phyloP scores from a whole-genome alignment of 768 basidiomycete genomes.

The Tephrocybe sp. region DNA sequence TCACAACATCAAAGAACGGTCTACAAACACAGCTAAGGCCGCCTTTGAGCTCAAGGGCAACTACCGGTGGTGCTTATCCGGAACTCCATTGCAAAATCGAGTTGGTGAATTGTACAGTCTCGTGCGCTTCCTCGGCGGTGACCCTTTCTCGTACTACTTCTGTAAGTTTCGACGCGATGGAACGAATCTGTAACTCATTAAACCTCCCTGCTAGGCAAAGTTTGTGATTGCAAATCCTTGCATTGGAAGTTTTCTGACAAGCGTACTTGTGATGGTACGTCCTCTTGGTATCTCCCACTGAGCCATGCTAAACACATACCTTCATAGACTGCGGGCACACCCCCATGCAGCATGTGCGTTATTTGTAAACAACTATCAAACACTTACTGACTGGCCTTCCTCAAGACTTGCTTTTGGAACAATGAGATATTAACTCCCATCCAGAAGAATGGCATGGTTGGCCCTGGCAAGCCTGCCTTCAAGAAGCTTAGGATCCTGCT shows the following conservation, averaged over 20 bases:
- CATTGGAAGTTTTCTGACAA: slow-evolving; percentile 94
- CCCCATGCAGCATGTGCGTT: slow-evolving; percentile 77
- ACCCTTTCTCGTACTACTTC: slow-evolving; percentile 91
- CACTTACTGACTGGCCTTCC: slow-evolving; percentile 7
- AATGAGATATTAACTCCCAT: slow-evolving; percentile 96
- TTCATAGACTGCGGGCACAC: slow-evolving; percentile 75
- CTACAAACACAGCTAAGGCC: slow-evolving; percentile 96
- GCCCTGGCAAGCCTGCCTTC: slow-evolving; percentile 81
- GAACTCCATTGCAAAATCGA: slow-evolving; percentile 95
- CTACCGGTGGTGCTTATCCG: slow-evolving; percentile 94
- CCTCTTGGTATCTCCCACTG: background rate
- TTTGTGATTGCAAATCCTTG: slow-evolving; percentile 90
- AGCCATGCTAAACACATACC: background rate
- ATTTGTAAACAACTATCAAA: slow-evolving; percentile 4
- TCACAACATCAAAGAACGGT: slow-evolving; percentile 96
- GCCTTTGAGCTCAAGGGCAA: slow-evolving; percentile 83
- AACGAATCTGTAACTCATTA: background rate
- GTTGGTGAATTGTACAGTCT: slow-evolving; percentile 99
- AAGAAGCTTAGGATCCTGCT: slow-evolving; percentile 89
- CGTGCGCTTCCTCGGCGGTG: slow-evolving; percentile 88
- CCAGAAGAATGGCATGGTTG: slow-evolving; percentile 83
- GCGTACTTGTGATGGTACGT: slow-evolving; percentile 76
- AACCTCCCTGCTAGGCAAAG: slow-evolving; percentile 59
- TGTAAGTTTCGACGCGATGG: slow-evolving; percentile 45
- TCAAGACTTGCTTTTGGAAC: slow-evolving; percentile 95